phyloP scores from a whole-genome alignment of 2,329 filamentous ascomycete genomes.

The Xylaria sp. region DNA sequence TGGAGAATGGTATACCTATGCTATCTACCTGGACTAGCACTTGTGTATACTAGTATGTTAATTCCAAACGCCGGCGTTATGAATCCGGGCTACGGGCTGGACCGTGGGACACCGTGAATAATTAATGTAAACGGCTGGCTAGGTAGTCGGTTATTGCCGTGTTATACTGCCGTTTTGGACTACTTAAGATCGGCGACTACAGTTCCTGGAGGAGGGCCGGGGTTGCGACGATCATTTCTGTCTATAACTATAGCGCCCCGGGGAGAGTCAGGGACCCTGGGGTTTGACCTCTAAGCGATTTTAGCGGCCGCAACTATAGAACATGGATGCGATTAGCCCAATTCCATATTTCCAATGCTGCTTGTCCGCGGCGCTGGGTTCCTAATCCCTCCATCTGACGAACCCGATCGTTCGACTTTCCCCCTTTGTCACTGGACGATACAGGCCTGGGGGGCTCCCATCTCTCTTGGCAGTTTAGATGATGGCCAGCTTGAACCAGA shows the following conservation, averaged over 20 bases:
- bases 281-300: conserved; percentile 10
- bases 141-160: conserved; percentile 14
- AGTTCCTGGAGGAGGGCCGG: too few species aligned
- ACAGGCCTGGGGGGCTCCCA: not conserved
- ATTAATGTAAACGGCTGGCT: not conserved
- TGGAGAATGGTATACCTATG: not conserved
- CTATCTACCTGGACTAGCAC: not conserved
- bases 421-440: not conserved
- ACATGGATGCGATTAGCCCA: conserved; percentile 20
- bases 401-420: conserved; percentile 1
- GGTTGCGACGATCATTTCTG: conserved; percentile 24
- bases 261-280: conserved; percentile 21
- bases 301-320: conserved; percentile 20
- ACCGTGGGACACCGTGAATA: not conserved
- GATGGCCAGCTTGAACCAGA: conserved; percentile 6
- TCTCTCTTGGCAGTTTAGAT: conserved; percentile 19
- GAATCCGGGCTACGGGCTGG: conserved; percentile 12
- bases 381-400: not conserved
- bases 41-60: not conserved
- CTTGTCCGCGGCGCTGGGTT: conserved; percentile 31
- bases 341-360: conserved; percentile 12
- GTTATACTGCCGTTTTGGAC: conserved; percentile 1
- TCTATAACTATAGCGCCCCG: conserved; percentile 12
- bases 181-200: not conserved
- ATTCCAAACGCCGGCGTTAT: conserved; percentile 1